Evolutionary conservation across 2,329 filamentous ascomycete species (phyloP).

Genomic region (Capronia coronata): DNA sequence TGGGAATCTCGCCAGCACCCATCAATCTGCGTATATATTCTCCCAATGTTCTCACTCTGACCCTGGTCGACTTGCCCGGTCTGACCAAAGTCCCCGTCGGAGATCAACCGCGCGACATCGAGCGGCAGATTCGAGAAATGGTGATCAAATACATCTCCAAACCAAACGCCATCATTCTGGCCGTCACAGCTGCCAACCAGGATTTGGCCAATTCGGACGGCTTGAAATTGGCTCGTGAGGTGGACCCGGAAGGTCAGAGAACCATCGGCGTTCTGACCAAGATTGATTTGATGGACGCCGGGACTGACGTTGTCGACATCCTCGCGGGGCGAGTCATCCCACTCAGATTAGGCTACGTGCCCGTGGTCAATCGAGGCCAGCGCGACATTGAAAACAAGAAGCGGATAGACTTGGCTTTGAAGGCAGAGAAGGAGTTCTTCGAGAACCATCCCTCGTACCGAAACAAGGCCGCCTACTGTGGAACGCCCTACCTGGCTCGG

Average conservation of each 20-base stretch:
- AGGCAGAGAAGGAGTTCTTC: conserved; percentile 94
- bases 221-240: conserved; percentile 89
- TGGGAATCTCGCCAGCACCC: conserved; percentile 88
- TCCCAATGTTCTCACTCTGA: conserved; percentile 93
- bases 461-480: conserved; percentile 98
- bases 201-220: conserved; percentile 98
- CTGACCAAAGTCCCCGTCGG: conserved; percentile 95
- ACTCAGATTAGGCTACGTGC: conserved; percentile 86
- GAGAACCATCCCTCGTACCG: conserved; percentile 97
- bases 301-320: conserved; percentile 97
- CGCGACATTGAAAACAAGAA: conserved; percentile 98
- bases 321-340: conserved; percentile 95
- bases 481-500: conserved; percentile 89
- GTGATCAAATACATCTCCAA: conserved; percentile 98
- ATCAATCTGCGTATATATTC: conserved; percentile 99
- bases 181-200: conserved; percentile 92
- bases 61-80: conserved; percentile 91
- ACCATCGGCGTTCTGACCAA: conserved; percentile 98
- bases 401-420: conserved; percentile 80
- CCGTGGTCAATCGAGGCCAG: conserved; percentile 95
- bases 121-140: conserved; percentile 95
- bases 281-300: conserved; percentile 98
- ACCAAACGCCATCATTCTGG: conserved; percentile 94
- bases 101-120: conserved; percentile 93
- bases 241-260: conserved; percentile 93